Evolutionary conservation across 148 eudicot species (phyloP).

Genomic region (Hydrangea macrophylla): DNA sequence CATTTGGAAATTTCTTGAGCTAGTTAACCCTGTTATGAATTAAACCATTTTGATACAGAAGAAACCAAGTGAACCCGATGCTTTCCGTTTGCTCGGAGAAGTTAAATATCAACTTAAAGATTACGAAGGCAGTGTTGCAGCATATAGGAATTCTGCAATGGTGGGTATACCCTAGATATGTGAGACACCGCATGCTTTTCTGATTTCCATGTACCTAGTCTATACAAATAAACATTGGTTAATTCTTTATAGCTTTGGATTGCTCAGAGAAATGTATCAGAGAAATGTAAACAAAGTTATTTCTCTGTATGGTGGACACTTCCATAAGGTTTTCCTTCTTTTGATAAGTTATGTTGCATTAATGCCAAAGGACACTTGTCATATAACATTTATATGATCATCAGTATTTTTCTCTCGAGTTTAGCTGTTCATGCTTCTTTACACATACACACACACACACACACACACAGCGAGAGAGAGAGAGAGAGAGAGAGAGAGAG

Average conservation of each 20-base stretch:
- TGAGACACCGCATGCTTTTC: not conserved
- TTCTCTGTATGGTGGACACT: not conserved
- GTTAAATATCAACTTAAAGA: conserved; percentile 85
- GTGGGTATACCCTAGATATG: conserved; percentile 34
- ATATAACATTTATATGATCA: no score
- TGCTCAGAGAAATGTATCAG: not conserved
- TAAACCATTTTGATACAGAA: conserved; percentile 43
- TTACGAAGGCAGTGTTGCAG: conserved; percentile 76
- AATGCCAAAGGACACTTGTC: no score
- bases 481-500: no score
- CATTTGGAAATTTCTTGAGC: conserved; percentile 12
- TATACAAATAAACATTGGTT: no score
- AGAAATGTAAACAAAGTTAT: not conserved
- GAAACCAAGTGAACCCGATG: conserved; percentile 80
- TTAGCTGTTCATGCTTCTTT: not conserved
- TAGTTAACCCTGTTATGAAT: conserved; percentile 10
- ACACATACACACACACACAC: not conserved
- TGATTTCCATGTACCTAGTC: not conserved
- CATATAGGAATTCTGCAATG: conserved; percentile 75
- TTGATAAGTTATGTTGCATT: not conserved
- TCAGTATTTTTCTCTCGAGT: not conserved
- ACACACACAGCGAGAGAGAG: not conserved
- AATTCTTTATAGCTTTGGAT: no score
- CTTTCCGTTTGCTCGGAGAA: conserved; percentile 86
- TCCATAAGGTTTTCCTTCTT: not conserved